A percentile compares a stretch with the other conserved stretches of the same genome.
phyloP scores from a whole-genome alignment of 148 eudicot genomes.

The Chenopodium quinoa region DNA sequence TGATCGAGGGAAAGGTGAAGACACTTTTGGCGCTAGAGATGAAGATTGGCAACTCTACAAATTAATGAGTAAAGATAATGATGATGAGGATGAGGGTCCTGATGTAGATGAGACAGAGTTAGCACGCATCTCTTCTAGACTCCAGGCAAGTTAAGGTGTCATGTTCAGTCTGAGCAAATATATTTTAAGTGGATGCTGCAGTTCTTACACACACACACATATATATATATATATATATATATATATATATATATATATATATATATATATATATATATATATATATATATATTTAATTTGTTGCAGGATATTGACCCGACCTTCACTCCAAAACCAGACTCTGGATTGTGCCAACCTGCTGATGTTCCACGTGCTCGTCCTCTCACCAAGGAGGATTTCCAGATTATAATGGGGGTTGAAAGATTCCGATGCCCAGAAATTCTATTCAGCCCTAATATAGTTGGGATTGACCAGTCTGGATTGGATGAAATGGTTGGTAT shows the following conservation, averaged over 20 bases:
- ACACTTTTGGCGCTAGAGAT: slow-evolving; percentile 88
- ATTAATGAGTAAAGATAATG: slow-evolving; percentile 89
- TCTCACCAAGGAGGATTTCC: slow-evolving; percentile 89
- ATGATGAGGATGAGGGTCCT: slow-evolving; percentile 83
- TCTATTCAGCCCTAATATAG: slow-evolving; percentile 70
- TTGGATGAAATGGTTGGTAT: slow-evolving; percentile 90
- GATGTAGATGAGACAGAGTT: slow-evolving; percentile 86
- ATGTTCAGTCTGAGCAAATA: background rate
- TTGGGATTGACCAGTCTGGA: slow-evolving; percentile 90
- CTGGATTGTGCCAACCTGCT: slow-evolving; percentile 40
- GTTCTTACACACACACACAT: background rate
- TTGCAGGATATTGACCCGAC: slow-evolving; percentile 91
- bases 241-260: too few species aligned
- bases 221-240: too few species aligned
- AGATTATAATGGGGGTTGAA: slow-evolving; percentile 77
- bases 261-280: too few species aligned
- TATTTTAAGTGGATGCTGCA: background rate
- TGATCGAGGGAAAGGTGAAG: slow-evolving; percentile 98
- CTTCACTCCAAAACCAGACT: slow-evolving; percentile 60
- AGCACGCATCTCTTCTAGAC: slow-evolving; percentile 69
- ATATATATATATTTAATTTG: background rate
- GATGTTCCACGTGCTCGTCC: slow-evolving; percentile 73
- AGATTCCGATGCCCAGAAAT: slow-evolving; percentile 95
- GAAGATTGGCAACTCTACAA: slow-evolving; percentile 99
- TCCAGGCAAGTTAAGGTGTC: slow-evolving; percentile 53